These are phyloP conservation scores for Verticillium albo-atrum DNA, from an alignment of 2,329 filamentous ascomycete species.

Conservation along the genomic window DNA sequence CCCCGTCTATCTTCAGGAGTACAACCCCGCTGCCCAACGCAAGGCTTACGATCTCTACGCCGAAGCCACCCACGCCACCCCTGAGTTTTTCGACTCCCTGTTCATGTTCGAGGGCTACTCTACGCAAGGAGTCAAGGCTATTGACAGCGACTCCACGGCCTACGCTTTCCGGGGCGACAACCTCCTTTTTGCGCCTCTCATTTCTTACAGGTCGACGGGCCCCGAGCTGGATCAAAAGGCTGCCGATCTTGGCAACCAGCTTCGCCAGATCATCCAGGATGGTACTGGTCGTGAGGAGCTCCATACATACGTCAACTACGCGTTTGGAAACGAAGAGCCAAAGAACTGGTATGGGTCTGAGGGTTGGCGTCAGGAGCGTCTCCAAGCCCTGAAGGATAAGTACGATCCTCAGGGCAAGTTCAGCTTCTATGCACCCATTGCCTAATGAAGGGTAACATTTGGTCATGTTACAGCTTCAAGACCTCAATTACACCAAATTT, in stretches of 20 bases:
- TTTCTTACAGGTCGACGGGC: conserved; percentile 28
- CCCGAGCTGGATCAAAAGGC: conserved; percentile 26
- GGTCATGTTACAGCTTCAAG: too few species aligned
- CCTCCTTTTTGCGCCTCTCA: conserved; percentile 32
- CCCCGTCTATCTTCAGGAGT: conserved; percentile 36
- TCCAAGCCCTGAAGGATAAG: conserved; percentile 40
- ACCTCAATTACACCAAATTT: too few species aligned
- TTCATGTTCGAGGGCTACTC: conserved; percentile 56
- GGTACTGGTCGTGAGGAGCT: conserved; percentile 25
- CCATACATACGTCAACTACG: conserved; percentile 47
- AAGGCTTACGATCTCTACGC: conserved; percentile 27
- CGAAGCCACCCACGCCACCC: conserved; percentile 13
- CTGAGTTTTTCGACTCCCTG: conserved; percentile 27
- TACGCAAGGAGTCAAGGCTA: conserved; percentile 33
- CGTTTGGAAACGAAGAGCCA: conserved; percentile 38
- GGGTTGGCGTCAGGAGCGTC: conserved; percentile 38
- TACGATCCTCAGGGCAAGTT: conserved; percentile 43
- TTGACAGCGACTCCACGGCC: conserved; percentile 31
- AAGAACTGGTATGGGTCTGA: conserved; percentile 43
- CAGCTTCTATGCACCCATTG: conserved; percentile 37
- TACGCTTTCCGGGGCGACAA: conserved; percentile 41
- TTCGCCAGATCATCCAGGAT: conserved; percentile 30
- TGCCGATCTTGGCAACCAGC: conserved; percentile 26
- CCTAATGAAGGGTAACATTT: too few species aligned
- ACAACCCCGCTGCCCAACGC: conserved; percentile 25